Percentiles rank a stretch among this genome's conserved stretches.
These are phyloP conservation scores for Verruconis gallopava DNA, from an alignment of 2,329 filamentous ascomycete genomes.

Conservation along the genomic window DNA sequence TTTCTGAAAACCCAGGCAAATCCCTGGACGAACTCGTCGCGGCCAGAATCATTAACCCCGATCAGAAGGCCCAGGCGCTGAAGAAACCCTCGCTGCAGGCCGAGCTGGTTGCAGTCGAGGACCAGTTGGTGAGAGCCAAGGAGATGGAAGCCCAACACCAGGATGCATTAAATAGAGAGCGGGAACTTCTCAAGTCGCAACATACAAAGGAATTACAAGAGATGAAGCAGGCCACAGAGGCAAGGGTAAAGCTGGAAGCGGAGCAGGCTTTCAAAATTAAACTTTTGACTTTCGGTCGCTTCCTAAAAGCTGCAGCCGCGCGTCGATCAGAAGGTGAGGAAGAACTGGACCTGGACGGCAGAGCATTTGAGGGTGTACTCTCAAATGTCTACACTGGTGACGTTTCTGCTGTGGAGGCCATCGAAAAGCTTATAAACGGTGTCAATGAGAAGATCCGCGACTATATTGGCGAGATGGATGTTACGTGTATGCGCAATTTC, in stretches of 20 bases:
- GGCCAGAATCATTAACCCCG: slow-evolving; percentile 61
- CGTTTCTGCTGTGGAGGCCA: slow-evolving; percentile 57
- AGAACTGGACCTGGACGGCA: slow-evolving; percentile 60
- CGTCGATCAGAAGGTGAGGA: slow-evolving; percentile 54
- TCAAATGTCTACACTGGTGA: slow-evolving; percentile 70
- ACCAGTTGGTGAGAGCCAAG: slow-evolving; percentile 61
- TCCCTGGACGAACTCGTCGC: slow-evolving; percentile 61
- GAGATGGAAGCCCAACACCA: slow-evolving; percentile 64
- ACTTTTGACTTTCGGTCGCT: slow-evolving; percentile 62
- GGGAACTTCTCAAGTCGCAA: slow-evolving; percentile 38
- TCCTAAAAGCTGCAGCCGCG: slow-evolving; percentile 66
- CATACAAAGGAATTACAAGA: slow-evolving; percentile 47
- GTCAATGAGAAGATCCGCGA: slow-evolving; percentile 54
- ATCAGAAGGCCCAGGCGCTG: slow-evolving; percentile 63
- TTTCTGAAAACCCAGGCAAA: slow-evolving; percentile 56
- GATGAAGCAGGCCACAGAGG: slow-evolving; percentile 39
- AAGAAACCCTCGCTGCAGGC: slow-evolving; percentile 63
- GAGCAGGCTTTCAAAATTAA: slow-evolving; percentile 43
- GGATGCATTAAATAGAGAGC: slow-evolving; percentile 44
- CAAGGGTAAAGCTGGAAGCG: slow-evolving; percentile 43
- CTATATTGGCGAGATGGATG: slow-evolving; percentile 48
- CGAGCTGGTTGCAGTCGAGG: slow-evolving; percentile 57
- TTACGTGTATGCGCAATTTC: slow-evolving; percentile 51
- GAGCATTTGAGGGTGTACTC: slow-evolving; percentile 68
- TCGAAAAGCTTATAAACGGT: slow-evolving; percentile 65